Evolutionary conservation across 495 filamentous ascomycete genomes (phyloP).

Genomic region (Penicillium paxilli): DNA sequence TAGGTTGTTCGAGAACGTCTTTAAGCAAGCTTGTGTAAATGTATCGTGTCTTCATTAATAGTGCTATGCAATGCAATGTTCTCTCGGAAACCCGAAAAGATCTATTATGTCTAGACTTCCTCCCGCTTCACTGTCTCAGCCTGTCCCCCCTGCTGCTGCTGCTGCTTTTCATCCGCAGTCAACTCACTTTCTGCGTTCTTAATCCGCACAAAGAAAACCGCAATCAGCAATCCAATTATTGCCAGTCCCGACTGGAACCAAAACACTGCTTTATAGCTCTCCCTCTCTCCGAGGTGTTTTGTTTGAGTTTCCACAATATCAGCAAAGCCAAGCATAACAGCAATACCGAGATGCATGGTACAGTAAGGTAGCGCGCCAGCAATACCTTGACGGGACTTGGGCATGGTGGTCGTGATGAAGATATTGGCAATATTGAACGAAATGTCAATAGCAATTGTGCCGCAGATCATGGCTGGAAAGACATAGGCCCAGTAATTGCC

Average conservation of each 20-base stretch:
- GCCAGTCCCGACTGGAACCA: conserved; percentile 66
- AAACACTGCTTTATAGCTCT: conserved; percentile 64
- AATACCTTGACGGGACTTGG: conserved; percentile 68
- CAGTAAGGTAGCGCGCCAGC: conserved; percentile 71
- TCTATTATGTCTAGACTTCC: background rate
- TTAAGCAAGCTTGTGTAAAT: background rate
- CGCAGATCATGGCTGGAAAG: conserved; percentile 80
- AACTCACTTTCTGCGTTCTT: conserved; percentile 66
- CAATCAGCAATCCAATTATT: conserved; percentile 52
- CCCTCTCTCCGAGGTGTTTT: conserved; percentile 36
- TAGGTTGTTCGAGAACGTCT: too few relatives aligned
- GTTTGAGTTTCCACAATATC: conserved; percentile 66
- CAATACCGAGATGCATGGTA: conserved; percentile 77
- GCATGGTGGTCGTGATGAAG: conserved; percentile 77
- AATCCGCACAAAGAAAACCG: conserved; percentile 63
- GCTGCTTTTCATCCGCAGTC: conserved; percentile 64
- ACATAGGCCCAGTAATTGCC: conserved; percentile 71
- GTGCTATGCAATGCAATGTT: background rate
- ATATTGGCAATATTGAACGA: conserved; percentile 82
- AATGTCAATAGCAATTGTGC: conserved; percentile 80
- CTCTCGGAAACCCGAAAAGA: too few relatives aligned
- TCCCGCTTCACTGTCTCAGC: background rate
- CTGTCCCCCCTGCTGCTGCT: conserved; percentile 15
- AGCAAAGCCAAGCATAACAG: conserved; percentile 74
- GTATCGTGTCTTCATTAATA: background rate